Evolutionary conservation across 164 flowering plant species (phyloP).

Genomic region (Tetrastigma voinierianum): DNA sequence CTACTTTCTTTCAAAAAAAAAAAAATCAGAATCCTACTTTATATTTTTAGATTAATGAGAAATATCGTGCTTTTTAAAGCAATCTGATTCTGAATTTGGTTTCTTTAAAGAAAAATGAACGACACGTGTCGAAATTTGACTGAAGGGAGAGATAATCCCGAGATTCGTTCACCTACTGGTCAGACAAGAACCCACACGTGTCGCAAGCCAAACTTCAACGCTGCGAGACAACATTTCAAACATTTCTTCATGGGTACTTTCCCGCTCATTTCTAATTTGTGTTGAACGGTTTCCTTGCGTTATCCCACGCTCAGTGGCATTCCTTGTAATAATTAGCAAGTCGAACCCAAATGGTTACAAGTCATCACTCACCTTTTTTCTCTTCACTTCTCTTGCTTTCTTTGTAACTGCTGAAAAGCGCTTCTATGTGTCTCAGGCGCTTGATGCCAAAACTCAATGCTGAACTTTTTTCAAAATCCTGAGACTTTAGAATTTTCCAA

Average conservation of each 20-base stretch:
- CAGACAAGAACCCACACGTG: no score
- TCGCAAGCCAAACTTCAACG: no score
- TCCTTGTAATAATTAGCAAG: conserved; percentile 6
- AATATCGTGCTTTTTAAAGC: no score
- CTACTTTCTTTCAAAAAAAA: no score
- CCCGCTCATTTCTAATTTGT: neutral
- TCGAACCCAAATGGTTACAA: conserved; percentile 4
- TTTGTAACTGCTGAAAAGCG: conserved; percentile 18
- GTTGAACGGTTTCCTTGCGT: neutral
- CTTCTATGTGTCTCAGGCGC: neutral
- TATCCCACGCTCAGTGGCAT: conserved; percentile 14
- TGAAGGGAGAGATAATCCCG: no score
- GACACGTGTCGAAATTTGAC: no score
- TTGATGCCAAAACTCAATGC: neutral
- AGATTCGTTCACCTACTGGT: no score
- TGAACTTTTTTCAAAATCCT: neutral
- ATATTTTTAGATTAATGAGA: no score
- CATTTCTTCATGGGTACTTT: neutral
- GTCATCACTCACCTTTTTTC: neutral
- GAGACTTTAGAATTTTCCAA: neutral
- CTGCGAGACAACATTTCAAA: no score
- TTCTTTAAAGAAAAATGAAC: no score
- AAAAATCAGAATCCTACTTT: no score
- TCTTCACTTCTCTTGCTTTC: neutral
- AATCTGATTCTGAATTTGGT: no score